Base-by-base conservation (phyloP, 1,284 basidiomycete species). In the Exobasidium cylindrosporum region DNA sequence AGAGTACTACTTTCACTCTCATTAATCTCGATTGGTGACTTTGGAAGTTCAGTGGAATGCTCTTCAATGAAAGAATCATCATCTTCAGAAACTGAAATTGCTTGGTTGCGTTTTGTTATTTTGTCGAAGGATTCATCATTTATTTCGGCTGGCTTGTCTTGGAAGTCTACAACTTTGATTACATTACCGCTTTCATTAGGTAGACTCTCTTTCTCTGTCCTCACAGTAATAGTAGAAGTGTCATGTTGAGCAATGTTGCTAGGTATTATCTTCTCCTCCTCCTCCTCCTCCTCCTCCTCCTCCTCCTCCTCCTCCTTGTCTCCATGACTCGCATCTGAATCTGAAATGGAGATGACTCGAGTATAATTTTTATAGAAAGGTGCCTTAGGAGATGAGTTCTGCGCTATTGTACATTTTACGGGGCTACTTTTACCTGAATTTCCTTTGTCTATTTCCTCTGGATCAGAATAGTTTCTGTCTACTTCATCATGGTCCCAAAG, bases 291-390 rank as follows among this genome's bases (percentile, higher is more conserved):
- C 17, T 4, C 7, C 3, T 24, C 5, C 7, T 21, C 1, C 30
- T 17, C 60, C n/a, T 26, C 60, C 28, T 54, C 32, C 21, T 54
- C 53, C 46, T 26, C 28, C 30, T 55, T 30, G 13, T 35, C 55
- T 7, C 17, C 35, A 10, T 40, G 35, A 40, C 35, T 40, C 35
- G 35, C 35, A 10, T 40, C 35, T 10, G 35, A 40, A 17, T 40
- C 35, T 7, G 35, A 40, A 17, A 40, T 40, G 35, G 35, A 40
- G 7, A 40, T 40, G 35, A 40, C 35, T 40, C 35, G 35, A 7
- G 35, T n/a, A n/a, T n/a, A n/a, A n/a, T n/a, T n/a, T n/a, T n/a
- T n/a, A n/a, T n/a, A n/a, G n/a, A n/a, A n/a, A n/a, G n/a, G n/a
- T n/a, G n/a, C n/a, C n/a, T n/a, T n/a, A n/a, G n/a, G n/a, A n/a